Evolutionary conservation across 192 early-diverging fungal species (phyloP), one percentile per base, ranked within the genome.

Genomic region (Podila epicladia): DNA sequence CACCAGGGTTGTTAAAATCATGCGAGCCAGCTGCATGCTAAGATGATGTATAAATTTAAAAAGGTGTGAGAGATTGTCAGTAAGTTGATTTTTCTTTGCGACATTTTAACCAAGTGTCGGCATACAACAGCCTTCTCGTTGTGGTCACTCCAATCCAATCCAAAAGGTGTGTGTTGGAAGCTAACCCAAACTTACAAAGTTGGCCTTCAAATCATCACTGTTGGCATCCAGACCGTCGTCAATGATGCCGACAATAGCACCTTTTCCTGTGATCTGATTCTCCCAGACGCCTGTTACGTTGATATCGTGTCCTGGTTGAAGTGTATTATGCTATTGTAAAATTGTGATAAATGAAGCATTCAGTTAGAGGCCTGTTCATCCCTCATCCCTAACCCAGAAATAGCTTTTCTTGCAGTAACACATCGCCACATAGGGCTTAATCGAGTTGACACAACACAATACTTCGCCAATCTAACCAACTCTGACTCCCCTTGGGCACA

Each of bases 171-270:
- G 17, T 37, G 35, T 37, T 37, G 35, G 35, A 32, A 33, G 31
- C 15, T 17, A 24, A 60, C 32, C 32, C 32, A 3, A 60, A 87
- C 88, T 84, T 88, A 95, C 96, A 90, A 97, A 98, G 86, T 96
- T 96, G 55, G 87, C 90, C 48, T 87, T 83, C 48, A 99, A 78
- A 73, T 99, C 98, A 20, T 93, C 87, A 75, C 90, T 91, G 5
- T 88, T 86, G 64, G 92, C 93, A 79, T 99, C 97, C 57, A 99
- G 82, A 2, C 98, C 98, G 80, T 99, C 98, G 74, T 99, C 98
- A 38, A 99, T 89, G 62, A 99, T 93, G 20, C 92, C 95, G 5
- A 98, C 98, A 6, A 93, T 91, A 0, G 95, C 90, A 38, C 91
- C 91, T 31, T 94, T 86, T 32, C 98, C 98, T 24, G 95, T 97